Evolutionary conservation across 208 protist species (phyloP).

Genomic region (Trypanosoma theileri): DNA sequence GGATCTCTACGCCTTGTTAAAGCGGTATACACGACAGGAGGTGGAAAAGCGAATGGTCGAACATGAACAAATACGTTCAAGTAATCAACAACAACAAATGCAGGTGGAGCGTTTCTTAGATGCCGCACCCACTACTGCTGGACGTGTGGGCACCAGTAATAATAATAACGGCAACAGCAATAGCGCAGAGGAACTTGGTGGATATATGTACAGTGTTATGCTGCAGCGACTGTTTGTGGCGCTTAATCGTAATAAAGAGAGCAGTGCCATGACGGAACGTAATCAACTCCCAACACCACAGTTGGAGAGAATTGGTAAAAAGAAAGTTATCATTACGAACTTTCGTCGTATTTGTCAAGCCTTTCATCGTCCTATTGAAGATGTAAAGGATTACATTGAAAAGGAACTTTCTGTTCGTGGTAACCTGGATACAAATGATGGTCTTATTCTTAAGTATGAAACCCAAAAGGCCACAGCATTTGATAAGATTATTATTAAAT

Average conservation of each 20-base stretch:
- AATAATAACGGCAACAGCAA: conserved; percentile 23
- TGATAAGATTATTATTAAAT: conserved; percentile 82
- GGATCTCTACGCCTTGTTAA: conserved; percentile 47
- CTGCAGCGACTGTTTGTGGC: conserved; percentile 63
- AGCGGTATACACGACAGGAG: conserved; percentile 34
- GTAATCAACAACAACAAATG: conserved; percentile 29
- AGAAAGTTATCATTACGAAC: conserved; percentile 92
- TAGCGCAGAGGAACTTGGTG: conserved; percentile 26
- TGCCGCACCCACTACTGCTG: background rate
- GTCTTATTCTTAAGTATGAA: conserved; percentile 89
- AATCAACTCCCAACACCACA: conserved; percentile 82
- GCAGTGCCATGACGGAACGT: conserved; percentile 61
- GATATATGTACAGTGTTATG: conserved; percentile 79
- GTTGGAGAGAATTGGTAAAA: conserved; percentile 86
- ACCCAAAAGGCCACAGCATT: conserved; percentile 82
- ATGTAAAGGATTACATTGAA: conserved; percentile 90
- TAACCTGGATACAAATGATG: conserved; percentile 82
- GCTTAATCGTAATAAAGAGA: conserved; percentile 72
- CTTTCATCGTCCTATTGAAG: conserved; percentile 82
- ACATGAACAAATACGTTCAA: conserved; percentile 32
- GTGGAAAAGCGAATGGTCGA: conserved; percentile 63
- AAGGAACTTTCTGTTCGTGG: conserved; percentile 89
- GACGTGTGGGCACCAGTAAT: background rate
- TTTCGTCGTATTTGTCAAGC: conserved; percentile 89
- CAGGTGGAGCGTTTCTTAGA: conserved; percentile 64